phyloP scores from a whole-genome alignment of 2,329 filamentous ascomycete species.

The Fusarium hainanense region DNA sequence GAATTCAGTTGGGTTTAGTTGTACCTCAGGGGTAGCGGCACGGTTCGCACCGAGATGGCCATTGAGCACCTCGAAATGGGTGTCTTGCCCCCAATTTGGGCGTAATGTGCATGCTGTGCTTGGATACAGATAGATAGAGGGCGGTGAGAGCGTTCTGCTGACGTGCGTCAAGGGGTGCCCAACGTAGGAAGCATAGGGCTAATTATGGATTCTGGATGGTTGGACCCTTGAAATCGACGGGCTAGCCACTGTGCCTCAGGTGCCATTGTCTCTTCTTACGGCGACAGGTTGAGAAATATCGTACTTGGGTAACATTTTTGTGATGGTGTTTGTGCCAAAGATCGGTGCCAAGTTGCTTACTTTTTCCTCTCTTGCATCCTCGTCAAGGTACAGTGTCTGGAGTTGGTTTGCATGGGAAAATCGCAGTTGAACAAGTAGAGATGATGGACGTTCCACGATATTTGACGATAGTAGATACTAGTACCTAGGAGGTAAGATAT shows the following conservation, averaged over 20 bases:
- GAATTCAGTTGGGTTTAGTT: slow-evolving; percentile 7
- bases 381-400: not conserved
- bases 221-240: slow-evolving; percentile 30
- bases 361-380: not conserved
- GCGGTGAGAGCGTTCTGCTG: slow-evolving; percentile 38
- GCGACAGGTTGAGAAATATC: slow-evolving; percentile 14
- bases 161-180: slow-evolving; percentile 24
- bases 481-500: not conserved
- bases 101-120: slow-evolving; percentile 24
- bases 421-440: not conserved
- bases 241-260: not conserved
- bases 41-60: slow-evolving; percentile 22
- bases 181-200: slow-evolving; percentile 13
- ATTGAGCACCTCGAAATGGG: not conserved
- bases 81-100: slow-evolving; percentile 13
- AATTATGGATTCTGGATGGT: slow-evolving; percentile 10
- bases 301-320: not conserved
- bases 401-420: not conserved
- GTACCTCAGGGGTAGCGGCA: slow-evolving; percentile 23
- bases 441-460: not conserved
- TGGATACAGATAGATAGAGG: slow-evolving; percentile 12
- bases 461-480: not conserved
- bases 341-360: not conserved
- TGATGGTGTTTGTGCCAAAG: not conserved
- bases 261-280: not conserved